Evolutionary conservation across 106 monocot species (phyloP).

Genomic region (Acorus gramineus): DNA sequence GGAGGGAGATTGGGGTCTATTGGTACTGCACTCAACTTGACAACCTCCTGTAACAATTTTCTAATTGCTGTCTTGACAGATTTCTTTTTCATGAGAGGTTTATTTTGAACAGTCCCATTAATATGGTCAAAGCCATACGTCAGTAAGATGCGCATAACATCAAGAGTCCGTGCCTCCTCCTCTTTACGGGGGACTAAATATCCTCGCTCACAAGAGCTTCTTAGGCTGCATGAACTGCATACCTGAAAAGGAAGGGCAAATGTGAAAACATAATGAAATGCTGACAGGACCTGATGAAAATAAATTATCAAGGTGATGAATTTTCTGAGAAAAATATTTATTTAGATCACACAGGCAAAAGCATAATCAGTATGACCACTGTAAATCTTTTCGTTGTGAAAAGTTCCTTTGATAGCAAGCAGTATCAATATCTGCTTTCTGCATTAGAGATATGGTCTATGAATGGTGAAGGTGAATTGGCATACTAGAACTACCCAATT

Average conservation of each 20-base stretch:
- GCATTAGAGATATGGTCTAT: no score
- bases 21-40: conserved; percentile 75
- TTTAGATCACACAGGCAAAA: no score
- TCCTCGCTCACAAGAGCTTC: conserved; percentile 72
- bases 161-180: conserved; percentile 91
- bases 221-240: conserved; percentile 88
- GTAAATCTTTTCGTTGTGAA: no score
- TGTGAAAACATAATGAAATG: no score
- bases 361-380: no score
- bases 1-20: conserved; percentile 90
- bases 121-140: conserved; percentile 80
- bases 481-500: no score
- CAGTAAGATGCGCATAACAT: conserved; percentile 79
- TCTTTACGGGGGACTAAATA: conserved; percentile 81
- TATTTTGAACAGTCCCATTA: conserved; percentile 75
- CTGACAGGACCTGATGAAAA: no score
- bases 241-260: conserved; percentile 49
- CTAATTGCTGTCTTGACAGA: conserved; percentile 64
- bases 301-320: no score
- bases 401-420: no score
- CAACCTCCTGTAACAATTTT: conserved; percentile 81
- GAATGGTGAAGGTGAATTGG: no score
- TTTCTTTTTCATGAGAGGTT: conserved; percentile 67
- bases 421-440: no score
- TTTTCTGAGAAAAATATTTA: no score